Base-by-base conservation (phyloP, 257 asterid species). In the Striga asiatica region DNA sequence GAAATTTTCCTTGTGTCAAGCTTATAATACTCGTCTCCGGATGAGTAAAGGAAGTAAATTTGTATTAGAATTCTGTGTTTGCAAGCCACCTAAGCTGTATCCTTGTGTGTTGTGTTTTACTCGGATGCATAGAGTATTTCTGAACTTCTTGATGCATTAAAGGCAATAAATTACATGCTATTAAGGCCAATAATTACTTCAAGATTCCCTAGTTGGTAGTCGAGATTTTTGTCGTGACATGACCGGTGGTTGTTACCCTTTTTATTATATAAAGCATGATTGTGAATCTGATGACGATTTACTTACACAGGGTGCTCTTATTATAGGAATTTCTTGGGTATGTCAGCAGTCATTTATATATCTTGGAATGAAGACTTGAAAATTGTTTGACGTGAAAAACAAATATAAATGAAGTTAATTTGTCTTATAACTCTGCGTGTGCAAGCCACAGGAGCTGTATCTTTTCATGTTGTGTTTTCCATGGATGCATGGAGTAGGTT, bases 141-240 rank as follows among this genome's bases (percentile, higher is more conserved):
- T 20, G 37, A 14, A 18, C 34, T n/a, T n/a, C n/a, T 62, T 64
- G 37, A 25, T 55, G 47, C 49, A 11, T 63, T 7, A 23, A n/a
- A 22, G 55, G 8, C 17, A 16, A 17, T 38, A 16, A 54, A 4
- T n/a, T 24, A 13, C 16, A 13, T 18, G 41, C 45, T 51, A 64
- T 34, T 3, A 12, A 14, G 41, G 42, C 35, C 2, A 52, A 47
- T 14, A 45, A 35, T 34, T 29, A 43, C 63, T 35, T 62, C 31
- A 39, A 39, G 60, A 60, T 47, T 53, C 63, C 38, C 48, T 35
- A 45, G 29, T 35, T 53, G 20, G 23, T 46, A 5, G 46, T 38
- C 8, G 54, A 27, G 13, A 21, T 28, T 46, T 56, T 59, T 59
- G 60, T 58, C 3, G 41, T 17, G 51, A 48, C 56, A 12, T 54